phyloP scores from a whole-genome alignment of 257 asterid genomes.

The Paraleonurus japonicus region DNA sequence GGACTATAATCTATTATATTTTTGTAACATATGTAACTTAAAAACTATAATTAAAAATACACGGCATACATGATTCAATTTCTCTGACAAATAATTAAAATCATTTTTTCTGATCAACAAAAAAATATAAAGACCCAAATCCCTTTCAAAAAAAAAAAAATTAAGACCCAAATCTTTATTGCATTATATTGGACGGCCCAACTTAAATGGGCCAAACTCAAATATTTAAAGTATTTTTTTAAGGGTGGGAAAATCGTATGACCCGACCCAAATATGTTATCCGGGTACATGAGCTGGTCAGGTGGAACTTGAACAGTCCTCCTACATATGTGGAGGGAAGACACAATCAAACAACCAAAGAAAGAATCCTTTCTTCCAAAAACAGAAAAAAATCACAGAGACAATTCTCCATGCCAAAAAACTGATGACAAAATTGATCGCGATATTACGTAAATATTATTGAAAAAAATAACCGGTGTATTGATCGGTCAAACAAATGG shows the following conservation, averaged over 20 bases:
- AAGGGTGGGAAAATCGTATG: background rate
- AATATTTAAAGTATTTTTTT: too few relatives aligned
- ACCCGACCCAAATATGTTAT: background rate
- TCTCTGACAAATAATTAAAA: background rate
- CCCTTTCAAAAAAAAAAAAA: too few relatives aligned
- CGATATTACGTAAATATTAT: background rate
- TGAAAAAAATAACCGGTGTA: background rate
- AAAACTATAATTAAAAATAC: too few relatives aligned
- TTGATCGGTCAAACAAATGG: conserved; percentile 32
- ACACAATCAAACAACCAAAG: conserved; percentile 25
- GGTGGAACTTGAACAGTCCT: conserved; percentile 18
- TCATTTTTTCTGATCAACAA: too few relatives aligned
- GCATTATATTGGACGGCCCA: too few relatives aligned
- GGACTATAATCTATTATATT: background rate
- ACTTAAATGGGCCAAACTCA: conserved; percentile 6
- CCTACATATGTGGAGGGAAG: conserved; percentile 40
- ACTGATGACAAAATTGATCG: background rate
- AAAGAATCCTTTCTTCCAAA: background rate
- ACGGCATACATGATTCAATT: background rate
- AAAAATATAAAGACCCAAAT: background rate
- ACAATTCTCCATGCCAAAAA: background rate
- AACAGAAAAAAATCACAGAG: background rate
- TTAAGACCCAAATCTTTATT: too few relatives aligned
- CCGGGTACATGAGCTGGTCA: conserved; percentile 16
- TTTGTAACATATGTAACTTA: too few relatives aligned